A percentile compares a stretch with the other conserved stretches of the same genome.
phyloP scores from a whole-genome alignment of 2,329 filamentous ascomycete genomes.

The Pseudocercospora cruenta region DNA sequence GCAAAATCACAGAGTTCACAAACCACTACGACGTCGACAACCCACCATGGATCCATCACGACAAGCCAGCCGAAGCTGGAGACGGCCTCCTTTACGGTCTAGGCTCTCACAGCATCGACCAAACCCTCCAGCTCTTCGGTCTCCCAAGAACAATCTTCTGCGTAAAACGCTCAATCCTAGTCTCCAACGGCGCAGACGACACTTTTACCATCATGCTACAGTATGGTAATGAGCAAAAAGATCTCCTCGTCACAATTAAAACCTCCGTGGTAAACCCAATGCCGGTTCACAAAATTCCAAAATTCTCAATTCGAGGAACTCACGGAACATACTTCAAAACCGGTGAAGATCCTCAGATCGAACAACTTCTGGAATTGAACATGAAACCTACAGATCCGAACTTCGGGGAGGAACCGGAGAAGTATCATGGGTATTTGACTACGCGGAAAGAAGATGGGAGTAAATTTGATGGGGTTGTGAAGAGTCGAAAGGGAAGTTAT shows the following conservation, averaged over 20 bases:
- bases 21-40: constrained; percentile 47
- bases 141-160: constrained; percentile 39
- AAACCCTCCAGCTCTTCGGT: constrained; percentile 44
- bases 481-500: constrained; percentile 47
- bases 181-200: constrained; percentile 39
- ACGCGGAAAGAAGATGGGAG: constrained; percentile 42
- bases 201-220: constrained; percentile 43
- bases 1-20: constrained; percentile 39
- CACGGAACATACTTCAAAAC: constrained; percentile 46
- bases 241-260: constrained; percentile 42
- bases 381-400: constrained; percentile 32
- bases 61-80: constrained; percentile 43
- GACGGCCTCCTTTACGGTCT: constrained; percentile 50
- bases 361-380: constrained; percentile 36
- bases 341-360: constrained; percentile 44
- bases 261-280: constrained; percentile 37
- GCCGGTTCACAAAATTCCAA: constrained; percentile 37
- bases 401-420: constrained; percentile 44
- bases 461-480: constrained; percentile 24
- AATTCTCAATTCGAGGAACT: constrained; percentile 40
- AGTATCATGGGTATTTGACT: constrained; percentile 44
- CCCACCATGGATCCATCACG: constrained; percentile 43
- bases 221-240: constrained; percentile 39
- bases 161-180: constrained; percentile 36
- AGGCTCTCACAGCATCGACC: constrained; percentile 46